Percentiles rank a stretch among this genome's conserved stretches.
Conservation (phyloP, 2,329 filamentous ascomycete genomes). For the Fusarium fracticaudum region DNA sequence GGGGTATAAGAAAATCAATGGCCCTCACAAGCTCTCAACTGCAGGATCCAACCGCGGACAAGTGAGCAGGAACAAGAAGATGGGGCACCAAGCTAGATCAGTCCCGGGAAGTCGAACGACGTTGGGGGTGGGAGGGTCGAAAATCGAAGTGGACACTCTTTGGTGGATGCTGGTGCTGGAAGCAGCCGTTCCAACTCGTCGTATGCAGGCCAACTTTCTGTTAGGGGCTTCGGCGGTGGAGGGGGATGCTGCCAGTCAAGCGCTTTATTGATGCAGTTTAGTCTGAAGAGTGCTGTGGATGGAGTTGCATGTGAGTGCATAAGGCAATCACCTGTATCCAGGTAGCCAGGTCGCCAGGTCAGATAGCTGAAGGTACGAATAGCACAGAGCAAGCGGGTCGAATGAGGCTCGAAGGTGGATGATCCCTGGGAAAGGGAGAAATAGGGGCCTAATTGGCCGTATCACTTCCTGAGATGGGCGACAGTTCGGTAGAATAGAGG, state of each 20-base stretch:
- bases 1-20: slow-evolving; percentile 26
- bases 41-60: slow-evolving; percentile 28
- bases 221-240: slow-evolving; percentile 19
- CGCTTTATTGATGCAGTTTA: slow-evolving; percentile 22
- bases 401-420: slow-evolving; percentile 21
- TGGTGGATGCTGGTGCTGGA: slow-evolving; percentile 22
- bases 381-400: slow-evolving; percentile 28
- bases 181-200: slow-evolving; percentile 24
- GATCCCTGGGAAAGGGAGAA: slow-evolving; percentile 19
- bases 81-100: slow-evolving; percentile 16
- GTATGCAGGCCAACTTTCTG: slow-evolving; percentile 14
- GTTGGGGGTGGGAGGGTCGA: slow-evolving; percentile 32
- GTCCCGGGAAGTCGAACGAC: slow-evolving; percentile 32
- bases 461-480: slow-evolving; percentile 3
- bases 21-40: slow-evolving; percentile 33
- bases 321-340: slow-evolving; percentile 21
- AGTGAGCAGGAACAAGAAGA: slow-evolving; percentile 32
- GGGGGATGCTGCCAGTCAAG: slow-evolving; percentile 34
- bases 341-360: not conserved
- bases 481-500: not conserved
- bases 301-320: slow-evolving; percentile 13
- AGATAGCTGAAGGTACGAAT: slow-evolving; percentile 18
- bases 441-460: slow-evolving; percentile 20
- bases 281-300: slow-evolving; percentile 6
- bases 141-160: slow-evolving; percentile 26